phyloP scores from a whole-genome alignment of 495 filamentous ascomycete species.

The Aspergillus carlsbadensis region DNA sequence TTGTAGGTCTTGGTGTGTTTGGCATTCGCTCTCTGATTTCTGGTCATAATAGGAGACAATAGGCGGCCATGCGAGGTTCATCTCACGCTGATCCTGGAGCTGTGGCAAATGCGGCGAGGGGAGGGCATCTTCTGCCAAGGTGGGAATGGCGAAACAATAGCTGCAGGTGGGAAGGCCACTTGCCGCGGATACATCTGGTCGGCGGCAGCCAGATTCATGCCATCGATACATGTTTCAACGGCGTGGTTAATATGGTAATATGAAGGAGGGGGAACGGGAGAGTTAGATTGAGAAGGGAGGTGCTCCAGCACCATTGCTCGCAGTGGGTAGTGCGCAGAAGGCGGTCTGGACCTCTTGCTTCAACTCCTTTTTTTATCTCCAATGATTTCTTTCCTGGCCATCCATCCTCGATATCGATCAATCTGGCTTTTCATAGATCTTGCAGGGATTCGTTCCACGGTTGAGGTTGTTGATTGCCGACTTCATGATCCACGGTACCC shows the following conservation, averaged over 20 bases:
- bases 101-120: background rate
- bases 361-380: too few relatives aligned
- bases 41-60: background rate
- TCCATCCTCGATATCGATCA: too few relatives aligned
- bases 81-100: background rate
- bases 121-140: background rate
- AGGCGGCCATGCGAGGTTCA: background rate
- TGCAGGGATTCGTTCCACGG: too few relatives aligned
- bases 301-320: too few relatives aligned
- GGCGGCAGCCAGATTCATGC: background rate
- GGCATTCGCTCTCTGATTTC: background rate
- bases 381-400: too few relatives aligned
- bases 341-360: too few relatives aligned
- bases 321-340: too few relatives aligned
- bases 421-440: too few relatives aligned
- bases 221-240: background rate
- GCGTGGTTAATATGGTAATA: too few relatives aligned
- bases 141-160: background rate
- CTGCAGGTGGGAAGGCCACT: background rate
- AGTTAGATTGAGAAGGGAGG: background rate
- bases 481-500: too few relatives aligned
- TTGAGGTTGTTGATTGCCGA: too few relatives aligned
- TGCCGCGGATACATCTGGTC: background rate
- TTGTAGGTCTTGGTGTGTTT: background rate
- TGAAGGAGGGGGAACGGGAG: background rate